phyloP scores from a whole-genome alignment of 495 filamentous ascomycete species.

The Parachaetomium inaequale region DNA sequence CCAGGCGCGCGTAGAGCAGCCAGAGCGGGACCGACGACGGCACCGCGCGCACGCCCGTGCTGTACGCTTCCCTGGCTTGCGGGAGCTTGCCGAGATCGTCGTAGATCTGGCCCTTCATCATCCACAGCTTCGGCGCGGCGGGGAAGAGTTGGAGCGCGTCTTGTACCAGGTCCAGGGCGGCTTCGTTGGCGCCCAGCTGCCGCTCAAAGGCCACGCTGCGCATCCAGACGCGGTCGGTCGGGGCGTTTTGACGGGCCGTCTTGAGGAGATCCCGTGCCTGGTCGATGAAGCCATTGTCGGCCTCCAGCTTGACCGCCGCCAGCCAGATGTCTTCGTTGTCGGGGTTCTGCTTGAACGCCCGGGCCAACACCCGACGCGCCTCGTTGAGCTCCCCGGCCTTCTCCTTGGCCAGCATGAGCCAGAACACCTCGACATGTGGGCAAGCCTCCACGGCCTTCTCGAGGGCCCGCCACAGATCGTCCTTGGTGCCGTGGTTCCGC shows the following conservation, averaged over 20 bases:
- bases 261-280: conserved; percentile 76
- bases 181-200: conserved; percentile 70
- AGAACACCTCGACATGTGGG: conserved; percentile 82
- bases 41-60: conserved; percentile 81
- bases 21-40: conserved; percentile 80
- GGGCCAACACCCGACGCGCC: conserved; percentile 74
- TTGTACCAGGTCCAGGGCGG: conserved; percentile 79
- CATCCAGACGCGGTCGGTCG: conserved; percentile 95
- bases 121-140: conserved; percentile 83
- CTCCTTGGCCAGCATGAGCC: conserved; percentile 93
- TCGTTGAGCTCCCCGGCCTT: conserved; percentile 82
- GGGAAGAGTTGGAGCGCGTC: conserved; percentile 88
- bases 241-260: conserved; percentile 77
- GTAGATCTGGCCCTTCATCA: conserved; percentile 99
- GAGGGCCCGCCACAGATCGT: conserved; percentile 75
- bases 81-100: conserved; percentile 69
- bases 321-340: conserved; percentile 98
- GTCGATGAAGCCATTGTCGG: conserved; percentile 74
- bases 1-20: conserved; percentile 80
- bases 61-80: conserved; percentile 88
- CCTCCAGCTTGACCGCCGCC: conserved; percentile 90
- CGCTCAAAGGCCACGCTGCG: conserved; percentile 91
- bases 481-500: conserved; percentile 80
- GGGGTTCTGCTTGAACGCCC: conserved; percentile 87
- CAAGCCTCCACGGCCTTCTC: conserved; percentile 94